Evolutionary conservation across 177 flowering plant genomes (phyloP).

Genomic region (Tripterygium wilfordii): DNA sequence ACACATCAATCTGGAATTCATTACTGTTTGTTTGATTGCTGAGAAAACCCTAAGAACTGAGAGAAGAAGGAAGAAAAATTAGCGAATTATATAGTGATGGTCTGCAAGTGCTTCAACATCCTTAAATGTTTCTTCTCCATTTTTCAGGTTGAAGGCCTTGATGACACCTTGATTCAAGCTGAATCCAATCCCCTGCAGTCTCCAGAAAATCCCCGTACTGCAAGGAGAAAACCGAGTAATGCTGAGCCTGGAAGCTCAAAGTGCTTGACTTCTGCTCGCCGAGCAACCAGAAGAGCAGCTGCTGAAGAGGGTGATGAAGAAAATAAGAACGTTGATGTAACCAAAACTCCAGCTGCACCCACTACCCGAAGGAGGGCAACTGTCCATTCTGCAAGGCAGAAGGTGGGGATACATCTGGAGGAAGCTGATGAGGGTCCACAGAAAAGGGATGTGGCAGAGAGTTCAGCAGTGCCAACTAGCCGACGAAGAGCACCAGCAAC

Average conservation of each 20-base stretch:
- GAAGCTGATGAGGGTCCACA: conserved; percentile 11
- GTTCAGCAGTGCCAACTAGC: conserved; percentile 19
- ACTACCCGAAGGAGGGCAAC: conserved; percentile 15
- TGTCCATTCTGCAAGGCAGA: conserved; percentile 10
- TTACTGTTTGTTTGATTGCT: background rate
- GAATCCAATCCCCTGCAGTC: conserved; percentile 18
- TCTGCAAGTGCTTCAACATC: too few species aligned
- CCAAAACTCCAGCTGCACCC: conserved; percentile 15
- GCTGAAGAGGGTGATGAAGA: conserved; percentile 12
- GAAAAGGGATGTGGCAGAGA: conserved; percentile 11
- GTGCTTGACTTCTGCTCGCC: conserved; percentile 20
- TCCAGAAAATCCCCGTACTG: conserved; percentile 21
- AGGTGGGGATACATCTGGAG: conserved; percentile 2
- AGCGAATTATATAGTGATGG: background rate
- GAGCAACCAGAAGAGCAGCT: conserved; percentile 15
- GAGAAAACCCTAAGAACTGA: too few species aligned
- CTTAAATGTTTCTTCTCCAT: background rate
- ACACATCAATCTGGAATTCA: background rate
- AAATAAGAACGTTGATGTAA: conserved; percentile 4
- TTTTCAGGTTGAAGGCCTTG: conserved; percentile 55
- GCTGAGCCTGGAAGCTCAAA: conserved; percentile 23
- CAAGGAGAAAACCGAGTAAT: conserved; percentile 22
- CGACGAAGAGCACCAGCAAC: conserved; percentile 11
- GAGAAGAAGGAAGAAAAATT: background rate
- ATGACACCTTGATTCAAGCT: conserved; percentile 28